Evolutionary conservation across 1,139 yeast genomes (phyloP).

Genomic region (Debaryomyces nepalensis): DNA sequence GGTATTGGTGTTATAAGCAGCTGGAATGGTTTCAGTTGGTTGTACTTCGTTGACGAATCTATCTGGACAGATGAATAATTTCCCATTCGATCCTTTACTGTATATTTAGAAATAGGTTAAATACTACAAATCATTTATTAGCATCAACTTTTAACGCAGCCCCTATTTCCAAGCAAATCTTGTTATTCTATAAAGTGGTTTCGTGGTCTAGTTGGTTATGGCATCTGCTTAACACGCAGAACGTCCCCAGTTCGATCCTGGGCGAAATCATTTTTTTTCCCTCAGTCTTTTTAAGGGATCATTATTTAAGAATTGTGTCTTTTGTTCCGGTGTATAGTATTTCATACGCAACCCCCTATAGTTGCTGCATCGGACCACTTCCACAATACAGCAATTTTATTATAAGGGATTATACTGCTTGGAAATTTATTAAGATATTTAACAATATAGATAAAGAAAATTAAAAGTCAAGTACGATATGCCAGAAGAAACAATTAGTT

Average conservation of each 20-base stretch:
- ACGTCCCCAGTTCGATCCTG: constrained; percentile 99
- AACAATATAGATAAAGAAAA: background rate
- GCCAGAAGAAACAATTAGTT: constrained; percentile 36
- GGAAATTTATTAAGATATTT: no score
- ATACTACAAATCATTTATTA: background rate
- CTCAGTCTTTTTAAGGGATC: no score
- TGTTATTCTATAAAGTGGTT: constrained; percentile 27
- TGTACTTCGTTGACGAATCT: constrained; percentile 77
- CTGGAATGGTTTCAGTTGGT: constrained; percentile 90
- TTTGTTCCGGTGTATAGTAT: no score
- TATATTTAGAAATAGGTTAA: background rate
- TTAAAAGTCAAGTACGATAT: no score
- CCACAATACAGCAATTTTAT: background rate
- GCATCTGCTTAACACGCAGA: constrained; percentile 99
- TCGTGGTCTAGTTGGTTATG: constrained; percentile 98
- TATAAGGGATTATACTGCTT: background rate
- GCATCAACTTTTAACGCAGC: background rate
- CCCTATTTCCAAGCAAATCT: no score
- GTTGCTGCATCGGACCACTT: background rate
- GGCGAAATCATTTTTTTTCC: constrained; percentile 74
- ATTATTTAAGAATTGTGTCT: no score
- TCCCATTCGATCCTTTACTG: background rate
- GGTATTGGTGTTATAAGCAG: constrained; percentile 82
- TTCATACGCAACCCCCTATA: background rate
- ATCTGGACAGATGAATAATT: constrained; percentile 48